Percentiles rank a stretch among this genome's conserved stretches.
phyloP scores from a whole-genome alignment of 1,139 yeast genomes.

The Saccharomyces hybrid region DNA sequence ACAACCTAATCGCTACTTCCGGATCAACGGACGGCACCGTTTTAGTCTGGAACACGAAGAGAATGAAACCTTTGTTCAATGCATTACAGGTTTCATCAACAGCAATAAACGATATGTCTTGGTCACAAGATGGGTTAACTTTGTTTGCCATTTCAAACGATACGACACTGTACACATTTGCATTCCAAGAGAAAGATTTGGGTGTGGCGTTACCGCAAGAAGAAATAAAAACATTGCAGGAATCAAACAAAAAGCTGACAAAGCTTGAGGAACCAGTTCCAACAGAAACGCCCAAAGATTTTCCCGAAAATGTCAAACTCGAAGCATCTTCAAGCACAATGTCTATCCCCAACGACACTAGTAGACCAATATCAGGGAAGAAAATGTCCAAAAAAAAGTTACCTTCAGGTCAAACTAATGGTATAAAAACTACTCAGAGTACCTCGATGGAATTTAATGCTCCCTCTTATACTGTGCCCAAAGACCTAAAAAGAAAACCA shows the following conservation, averaged over 20 bases:
- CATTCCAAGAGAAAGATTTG: constrained; percentile 47
- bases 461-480: constrained; percentile 52
- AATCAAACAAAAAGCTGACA: constrained; percentile 21
- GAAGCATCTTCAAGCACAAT: neutral
- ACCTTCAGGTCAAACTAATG: constrained; percentile 29
- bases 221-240: constrained; percentile 19
- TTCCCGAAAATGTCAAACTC: constrained; percentile 7
- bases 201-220: constrained; percentile 35
- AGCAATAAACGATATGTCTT: constrained; percentile 64
- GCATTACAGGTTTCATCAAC: constrained; percentile 54
- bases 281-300: constrained; percentile 10
- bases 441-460: constrained; percentile 49
- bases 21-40: constrained; percentile 69
- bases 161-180: constrained; percentile 47
- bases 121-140: constrained; percentile 51
- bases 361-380: constrained; percentile 3
- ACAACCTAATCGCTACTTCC: constrained; percentile 74
- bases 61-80: constrained; percentile 65
- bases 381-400: constrained; percentile 61
- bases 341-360: neutral
- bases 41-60: constrained; percentile 80
- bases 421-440: constrained; percentile 34
- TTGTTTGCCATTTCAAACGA: constrained; percentile 30
- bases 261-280: constrained; percentile 16
- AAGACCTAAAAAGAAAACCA: constrained; percentile 36